Percentiles rank a stretch among this genome's conserved stretches.
phyloP scores from a whole-genome alignment of 371 early-diverging fungal species.

The Dipsacomyces acuminosporus region DNA sequence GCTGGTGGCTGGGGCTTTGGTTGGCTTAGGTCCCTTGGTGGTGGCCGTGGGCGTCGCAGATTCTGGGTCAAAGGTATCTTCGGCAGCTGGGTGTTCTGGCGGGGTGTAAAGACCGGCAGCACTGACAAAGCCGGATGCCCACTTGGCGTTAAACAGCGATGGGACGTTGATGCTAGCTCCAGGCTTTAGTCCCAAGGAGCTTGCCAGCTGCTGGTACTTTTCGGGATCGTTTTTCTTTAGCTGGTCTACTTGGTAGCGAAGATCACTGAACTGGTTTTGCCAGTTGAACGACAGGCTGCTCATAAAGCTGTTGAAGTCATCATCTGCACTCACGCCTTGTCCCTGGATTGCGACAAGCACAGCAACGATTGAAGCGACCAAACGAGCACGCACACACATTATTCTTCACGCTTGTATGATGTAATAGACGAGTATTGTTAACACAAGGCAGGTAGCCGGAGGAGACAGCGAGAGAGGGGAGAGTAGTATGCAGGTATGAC shows the following conservation, averaged over 20 bases:
- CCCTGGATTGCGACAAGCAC: neutral
- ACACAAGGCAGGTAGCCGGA: too few species aligned
- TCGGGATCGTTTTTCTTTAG: slow-evolving; percentile 29
- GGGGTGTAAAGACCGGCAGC: slow-evolving; percentile 37
- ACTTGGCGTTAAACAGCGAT: slow-evolving; percentile 18
- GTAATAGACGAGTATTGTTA: too few species aligned
- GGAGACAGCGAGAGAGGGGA: too few species aligned
- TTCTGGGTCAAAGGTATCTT: neutral
- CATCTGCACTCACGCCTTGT: neutral
- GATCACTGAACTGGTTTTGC: slow-evolving; percentile 38
- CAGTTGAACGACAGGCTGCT: slow-evolving; percentile 40
- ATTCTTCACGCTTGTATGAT: too few species aligned
- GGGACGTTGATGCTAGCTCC: slow-evolving; percentile 22
- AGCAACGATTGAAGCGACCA: neutral
- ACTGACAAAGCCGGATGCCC: slow-evolving; percentile 38
- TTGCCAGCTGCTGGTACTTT: slow-evolving; percentile 23
- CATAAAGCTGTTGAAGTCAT: slow-evolving; percentile 27
- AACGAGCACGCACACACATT: slow-evolving; percentile 2
- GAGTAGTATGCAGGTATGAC: too few species aligned
- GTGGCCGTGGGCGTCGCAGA: slow-evolving; percentile 6
- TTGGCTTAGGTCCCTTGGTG: too few species aligned
- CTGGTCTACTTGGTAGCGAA: slow-evolving; percentile 37
- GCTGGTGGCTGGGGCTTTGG: neutral
- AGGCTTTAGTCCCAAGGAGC: slow-evolving; percentile 21
- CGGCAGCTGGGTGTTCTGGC: neutral